Base-by-base conservation (phyloP, 2,329 filamentous ascomycete genomes). In the Aspergillus tubingensis region DNA sequence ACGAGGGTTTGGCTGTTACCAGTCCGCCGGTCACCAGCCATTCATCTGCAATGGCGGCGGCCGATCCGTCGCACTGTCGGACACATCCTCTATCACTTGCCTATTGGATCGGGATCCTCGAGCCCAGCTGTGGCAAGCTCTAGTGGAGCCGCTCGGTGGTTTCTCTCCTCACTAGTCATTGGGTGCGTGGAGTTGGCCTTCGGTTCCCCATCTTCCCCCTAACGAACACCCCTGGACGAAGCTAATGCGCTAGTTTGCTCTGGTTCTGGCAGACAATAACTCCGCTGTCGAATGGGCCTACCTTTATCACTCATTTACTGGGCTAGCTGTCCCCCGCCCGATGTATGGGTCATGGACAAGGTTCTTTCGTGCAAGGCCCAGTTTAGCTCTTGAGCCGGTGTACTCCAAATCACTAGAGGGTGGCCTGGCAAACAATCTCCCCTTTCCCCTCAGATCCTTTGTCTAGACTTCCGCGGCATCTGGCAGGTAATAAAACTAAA, bases 171-270 rank as follows among this genome's bases (percentile, higher is more conserved):
- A 69, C 70, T 72, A 72, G 69, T 71, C 17, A 55, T 44, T 67
- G 67, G 67, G 67, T 70, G 64, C 60, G 62, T 68, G 70, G 66
- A 60, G 52, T 10, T 54, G 38, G 52, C 23, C 52, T 36, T 54
- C 70, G 70, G 66, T 68, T 62, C 54, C 60, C 64, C 65, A 54
- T 50, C 49, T 38, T 25, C 27, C 41, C 67, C 67, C 70, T 72
- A 69, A 72, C 67, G 69, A 74, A 74, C 71, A 64, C 69, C 71
- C 70, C 70, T 72, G 69, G 63, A 60, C 32, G 54, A 60, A 60
- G 57, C 64, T 66, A 66, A 64, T 44, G 47, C 54, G 55, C 53
- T 61, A 63, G 64, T 43, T 27, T 50, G 15, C 47, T 27, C 25
- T 30, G 23, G 21, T 23, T 15, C 13, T 50, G 25, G 47, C 47